These are phyloP conservation scores for Pseudogymnoascus sp. DNA, from an alignment of 2,329 filamentous ascomycete genomes.

Conservation along the genomic window DNA sequence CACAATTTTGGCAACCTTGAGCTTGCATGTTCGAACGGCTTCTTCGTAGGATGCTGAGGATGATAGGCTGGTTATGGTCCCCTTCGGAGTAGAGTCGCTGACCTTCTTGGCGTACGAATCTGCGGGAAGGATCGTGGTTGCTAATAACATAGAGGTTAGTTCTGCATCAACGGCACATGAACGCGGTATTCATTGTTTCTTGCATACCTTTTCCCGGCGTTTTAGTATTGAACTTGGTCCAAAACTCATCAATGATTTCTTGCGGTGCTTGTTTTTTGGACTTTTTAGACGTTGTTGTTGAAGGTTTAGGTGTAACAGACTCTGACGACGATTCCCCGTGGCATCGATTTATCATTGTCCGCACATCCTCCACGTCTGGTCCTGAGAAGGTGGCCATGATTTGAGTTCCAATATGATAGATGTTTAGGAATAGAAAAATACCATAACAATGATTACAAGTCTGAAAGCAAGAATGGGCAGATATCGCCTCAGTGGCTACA, in stretches of 20 bases:
- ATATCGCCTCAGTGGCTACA: neutral
- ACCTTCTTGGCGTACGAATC: conserved; percentile 56
- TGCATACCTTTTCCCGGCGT: conserved; percentile 56
- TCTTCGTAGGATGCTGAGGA: conserved; percentile 63
- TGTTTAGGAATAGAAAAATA: neutral
- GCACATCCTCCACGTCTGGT: neutral
- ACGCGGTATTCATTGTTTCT: neutral
- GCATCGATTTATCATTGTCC: neutral
- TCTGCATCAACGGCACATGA: neutral
- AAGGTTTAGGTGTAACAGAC: neutral
- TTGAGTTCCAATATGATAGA: neutral
- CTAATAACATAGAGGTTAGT: conserved; percentile 26
- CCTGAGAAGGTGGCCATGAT: neutral
- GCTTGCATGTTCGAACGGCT: conserved; percentile 58
- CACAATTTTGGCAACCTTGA: conserved; percentile 54
- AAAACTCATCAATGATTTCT: conserved; percentile 62
- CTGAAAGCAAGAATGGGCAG: neutral
- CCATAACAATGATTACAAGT: neutral
- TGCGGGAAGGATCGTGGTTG: conserved; percentile 61
- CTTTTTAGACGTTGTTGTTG: conserved; percentile 13
- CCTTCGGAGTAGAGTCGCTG: conserved; percentile 46
- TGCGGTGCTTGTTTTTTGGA: conserved; percentile 54
- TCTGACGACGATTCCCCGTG: neutral
- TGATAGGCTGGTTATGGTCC: conserved; percentile 44
- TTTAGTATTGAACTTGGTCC: conserved; percentile 62